Conservation (phyloP, 257 asterid genomes). For the Ligustrum vulgare region DNA sequence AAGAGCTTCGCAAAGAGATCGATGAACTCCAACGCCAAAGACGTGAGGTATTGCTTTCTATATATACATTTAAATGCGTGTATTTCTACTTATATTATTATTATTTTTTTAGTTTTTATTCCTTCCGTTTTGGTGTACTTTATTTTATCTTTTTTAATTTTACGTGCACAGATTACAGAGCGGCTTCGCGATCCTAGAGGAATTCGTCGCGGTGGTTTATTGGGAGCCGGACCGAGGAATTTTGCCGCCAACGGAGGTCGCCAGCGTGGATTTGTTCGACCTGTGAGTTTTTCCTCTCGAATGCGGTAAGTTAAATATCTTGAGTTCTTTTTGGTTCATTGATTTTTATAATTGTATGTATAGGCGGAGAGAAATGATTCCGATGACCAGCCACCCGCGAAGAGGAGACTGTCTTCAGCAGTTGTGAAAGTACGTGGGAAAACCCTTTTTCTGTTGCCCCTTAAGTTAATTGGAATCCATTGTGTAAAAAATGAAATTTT, state of each 20-base stretch:
- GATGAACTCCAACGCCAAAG: conserved; percentile 87
- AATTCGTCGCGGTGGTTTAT: conserved; percentile 81
- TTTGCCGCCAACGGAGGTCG: conserved; percentile 67
- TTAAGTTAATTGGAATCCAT: not conserved
- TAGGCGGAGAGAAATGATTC: conserved; percentile 82
- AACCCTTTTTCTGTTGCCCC: not conserved
- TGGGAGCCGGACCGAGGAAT: conserved; percentile 76
- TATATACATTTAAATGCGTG: not conserved
- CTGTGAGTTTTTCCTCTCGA: conserved; percentile 38
- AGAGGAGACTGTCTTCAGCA: conserved; percentile 88
- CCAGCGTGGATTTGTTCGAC: conserved; percentile 83
- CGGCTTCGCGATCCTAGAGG: conserved; percentile 95
- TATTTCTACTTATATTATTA: not conserved
- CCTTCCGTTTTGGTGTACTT: too few relatives aligned
- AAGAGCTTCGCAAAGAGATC: conserved; percentile 86
- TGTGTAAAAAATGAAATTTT: not conserved
- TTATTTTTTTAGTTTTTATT: not conserved
- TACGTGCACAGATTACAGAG: conserved; percentile 62
- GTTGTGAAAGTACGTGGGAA: conserved; percentile 69
- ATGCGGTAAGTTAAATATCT: not conserved
- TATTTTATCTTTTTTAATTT: not conserved
- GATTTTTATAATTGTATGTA: conserved; percentile 6
- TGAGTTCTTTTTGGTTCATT: not conserved
- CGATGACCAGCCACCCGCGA: conserved; percentile 86
- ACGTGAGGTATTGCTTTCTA: conserved; percentile 57